phyloP scores from a whole-genome alignment of 164 flowering plant genomes.

The Macadamia tetraphylla region DNA sequence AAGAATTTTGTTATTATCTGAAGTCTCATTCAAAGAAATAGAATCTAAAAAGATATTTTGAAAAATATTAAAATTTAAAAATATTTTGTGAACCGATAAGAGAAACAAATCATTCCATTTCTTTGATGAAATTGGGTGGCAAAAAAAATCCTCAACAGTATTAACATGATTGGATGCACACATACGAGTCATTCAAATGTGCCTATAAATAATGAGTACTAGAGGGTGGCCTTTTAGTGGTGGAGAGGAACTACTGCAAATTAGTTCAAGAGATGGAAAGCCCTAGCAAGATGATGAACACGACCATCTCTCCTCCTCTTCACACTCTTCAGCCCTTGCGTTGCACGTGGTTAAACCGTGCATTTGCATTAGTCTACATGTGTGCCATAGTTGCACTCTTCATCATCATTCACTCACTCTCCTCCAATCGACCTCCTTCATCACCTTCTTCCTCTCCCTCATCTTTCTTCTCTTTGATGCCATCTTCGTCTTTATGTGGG shows the following conservation, averaged over 20 bases:
- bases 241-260: not conserved
- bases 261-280: no score
- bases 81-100: no score
- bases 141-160: no score
- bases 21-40: no score
- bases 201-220: no score
- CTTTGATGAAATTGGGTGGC: no score
- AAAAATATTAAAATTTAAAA: no score
- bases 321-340: not conserved
- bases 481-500: constrained; percentile 17
- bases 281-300: not conserved
- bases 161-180: no score
- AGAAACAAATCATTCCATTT: no score
- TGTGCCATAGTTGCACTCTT: constrained; percentile 12
- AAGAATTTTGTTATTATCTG: no score
- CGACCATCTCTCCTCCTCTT: not conserved
- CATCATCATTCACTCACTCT: constrained; percentile 5
- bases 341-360: not conserved
- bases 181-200: no score
- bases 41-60: no score
- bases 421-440: not conserved
- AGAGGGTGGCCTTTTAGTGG: not conserved
- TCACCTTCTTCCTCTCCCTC: constrained; percentile 1
- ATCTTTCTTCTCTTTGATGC: constrained; percentile 5
- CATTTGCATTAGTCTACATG: constrained; percentile 9